Conservation (phyloP, 148 eudicot species). For the Heliamphora exappendiculata region DNA sequence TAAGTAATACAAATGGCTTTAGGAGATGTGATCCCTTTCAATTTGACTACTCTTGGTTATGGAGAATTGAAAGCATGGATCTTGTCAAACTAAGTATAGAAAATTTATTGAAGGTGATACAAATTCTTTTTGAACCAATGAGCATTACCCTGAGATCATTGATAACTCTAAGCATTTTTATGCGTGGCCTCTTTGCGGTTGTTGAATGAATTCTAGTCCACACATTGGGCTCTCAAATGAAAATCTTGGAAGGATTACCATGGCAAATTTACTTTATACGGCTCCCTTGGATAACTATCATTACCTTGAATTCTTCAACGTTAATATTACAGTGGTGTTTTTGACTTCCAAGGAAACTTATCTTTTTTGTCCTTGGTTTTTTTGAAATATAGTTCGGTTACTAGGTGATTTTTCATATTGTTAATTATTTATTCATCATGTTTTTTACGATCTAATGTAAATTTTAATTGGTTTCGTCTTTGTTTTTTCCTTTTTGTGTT, state of each 20-base stretch:
- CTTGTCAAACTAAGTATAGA: neutral
- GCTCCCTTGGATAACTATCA: neutral
- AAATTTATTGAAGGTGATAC: neutral
- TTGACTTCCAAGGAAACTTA: neutral
- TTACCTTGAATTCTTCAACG: neutral
- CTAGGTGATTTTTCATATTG: neutral
- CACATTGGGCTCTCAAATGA: neutral
- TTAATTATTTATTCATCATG: neutral
- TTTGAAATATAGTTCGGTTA: neutral
- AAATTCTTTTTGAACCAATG: neutral
- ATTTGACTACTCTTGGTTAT: neutral
- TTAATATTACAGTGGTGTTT: too few species aligned
- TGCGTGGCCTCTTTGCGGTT: neutral
- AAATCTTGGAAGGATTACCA: neutral
- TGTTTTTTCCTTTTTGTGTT: too few species aligned
- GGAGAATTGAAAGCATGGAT: neutral
- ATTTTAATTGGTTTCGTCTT: too few species aligned
- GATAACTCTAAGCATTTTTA: neutral
- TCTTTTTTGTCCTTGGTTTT: neutral
- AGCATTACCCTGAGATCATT: neutral
- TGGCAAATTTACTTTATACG: neutral
- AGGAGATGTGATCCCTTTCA: neutral
- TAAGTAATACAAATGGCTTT: neutral
- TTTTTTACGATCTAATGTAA: too few species aligned
- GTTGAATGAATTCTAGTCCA: neutral